Evolutionary conservation across 257 asterid genomes (phyloP), one percentile per base, ranked within the genome.

Genomic region (Echites panduratus): DNA sequence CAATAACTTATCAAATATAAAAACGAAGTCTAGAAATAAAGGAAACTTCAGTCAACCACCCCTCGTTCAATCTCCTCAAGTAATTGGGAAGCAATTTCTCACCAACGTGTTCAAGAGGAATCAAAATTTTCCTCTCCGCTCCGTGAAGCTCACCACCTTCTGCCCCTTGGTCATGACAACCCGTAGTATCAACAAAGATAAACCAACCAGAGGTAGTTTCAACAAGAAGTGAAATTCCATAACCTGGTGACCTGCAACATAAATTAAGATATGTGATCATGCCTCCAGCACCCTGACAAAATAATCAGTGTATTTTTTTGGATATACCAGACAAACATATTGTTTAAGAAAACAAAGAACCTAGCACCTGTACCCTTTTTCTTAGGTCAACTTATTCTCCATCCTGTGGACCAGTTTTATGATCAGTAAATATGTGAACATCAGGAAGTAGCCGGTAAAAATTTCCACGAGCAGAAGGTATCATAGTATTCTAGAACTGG

Each of bases 1-100:
- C n/a, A n/a, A n/a, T n/a, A n/a, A n/a, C n/a, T n/a, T n/a, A n/a
- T n/a, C n/a, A n/a, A n/a, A n/a, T n/a, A n/a, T n/a, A n/a, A n/a
- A n/a, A n/a, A n/a, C n/a, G n/a, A n/a, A n/a, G n/a, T n/a, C n/a
- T n/a, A n/a, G n/a, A n/a, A n/a, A n/a, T n/a, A n/a, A n/a, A n/a
- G n/a, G n/a, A n/a, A n/a, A 70, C 91, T 89, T 24, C 98, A 92
- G 86, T 92, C 99, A 45, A 95, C 98, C 12, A 95, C 96, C n/a
- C 97, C 99, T 11, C 98, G 93, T 76, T 92, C 89, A 74, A 95
- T 87, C 88, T 92, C 96, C 49, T 73, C 78, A 41, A 95, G 80
- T 58, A 95, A 82, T 19, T 75, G 70, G 27, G 86, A 79, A 47
- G 98, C 97, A 54, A 87, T 81, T 77, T 87, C 84, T 80, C 89